Conservation (phyloP, 2,329 filamentous ascomycete genomes). For the Ceratocystis alfenasii region DNA sequence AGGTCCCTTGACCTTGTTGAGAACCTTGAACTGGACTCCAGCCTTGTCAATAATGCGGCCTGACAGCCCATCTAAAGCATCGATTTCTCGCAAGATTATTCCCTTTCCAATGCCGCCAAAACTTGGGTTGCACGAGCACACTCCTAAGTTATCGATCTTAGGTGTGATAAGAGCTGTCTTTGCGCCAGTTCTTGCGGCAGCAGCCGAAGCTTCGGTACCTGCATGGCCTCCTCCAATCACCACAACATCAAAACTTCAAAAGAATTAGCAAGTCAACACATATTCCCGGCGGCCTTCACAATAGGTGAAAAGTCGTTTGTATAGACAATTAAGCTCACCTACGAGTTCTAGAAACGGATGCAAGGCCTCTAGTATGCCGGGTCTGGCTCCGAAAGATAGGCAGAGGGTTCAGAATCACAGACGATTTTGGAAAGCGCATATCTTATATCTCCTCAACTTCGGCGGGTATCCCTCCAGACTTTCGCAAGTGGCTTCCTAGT, state of each 20-base stretch:
- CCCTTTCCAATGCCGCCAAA: slow-evolving; percentile 99
- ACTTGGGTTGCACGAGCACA: slow-evolving; percentile 93
- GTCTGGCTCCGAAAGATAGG: background rate
- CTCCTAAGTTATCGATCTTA: slow-evolving; percentile 74
- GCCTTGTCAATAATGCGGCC: slow-evolving; percentile 86
- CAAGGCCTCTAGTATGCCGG: slow-evolving; percentile 11
- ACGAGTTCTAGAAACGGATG: slow-evolving; percentile 4
- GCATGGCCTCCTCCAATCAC: slow-evolving; percentile 95
- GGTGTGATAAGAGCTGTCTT: slow-evolving; percentile 84
- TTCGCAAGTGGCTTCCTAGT: too few species aligned
- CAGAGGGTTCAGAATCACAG: background rate
- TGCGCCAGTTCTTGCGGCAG: slow-evolving; percentile 77
- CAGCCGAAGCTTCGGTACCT: slow-evolving; percentile 84
- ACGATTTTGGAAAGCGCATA: slow-evolving; percentile 9
- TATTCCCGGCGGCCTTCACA: background rate
- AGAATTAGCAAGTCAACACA: background rate
- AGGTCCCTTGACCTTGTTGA: slow-evolving; percentile 83
- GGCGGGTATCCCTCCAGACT: background rate
- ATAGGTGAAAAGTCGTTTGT: background rate
- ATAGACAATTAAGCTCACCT: background rate
- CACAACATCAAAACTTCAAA: slow-evolving; percentile 64
- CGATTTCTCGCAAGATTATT: slow-evolving; percentile 87
- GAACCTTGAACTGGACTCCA: slow-evolving; percentile 80
- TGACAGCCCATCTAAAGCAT: slow-evolving; percentile 83
- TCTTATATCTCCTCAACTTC: background rate